Evolutionary conservation across 129 eudicot species (phyloP), one percentile per base, ranked within the genome.

Genomic region (Pseudognaphalium luteoalbum): DNA sequence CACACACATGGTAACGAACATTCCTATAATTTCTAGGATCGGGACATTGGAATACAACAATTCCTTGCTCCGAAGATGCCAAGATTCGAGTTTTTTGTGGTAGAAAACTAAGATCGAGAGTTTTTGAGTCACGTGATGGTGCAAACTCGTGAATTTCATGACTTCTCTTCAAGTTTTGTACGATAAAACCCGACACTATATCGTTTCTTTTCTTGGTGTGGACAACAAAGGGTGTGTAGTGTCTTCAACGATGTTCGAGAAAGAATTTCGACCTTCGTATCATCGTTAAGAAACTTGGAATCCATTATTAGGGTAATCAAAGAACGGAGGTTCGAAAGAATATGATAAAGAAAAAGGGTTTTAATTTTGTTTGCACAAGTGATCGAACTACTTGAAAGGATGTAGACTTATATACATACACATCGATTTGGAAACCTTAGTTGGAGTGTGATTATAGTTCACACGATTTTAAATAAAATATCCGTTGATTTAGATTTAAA

Each of bases 51-150:
- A 58, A 78, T n/a, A 79, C 68, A 1, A 73, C 11, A 6, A 72
- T 17, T 12, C 83, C 69, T 64, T 80, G 73, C 44, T 72, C 50
- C 1, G 68, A 72, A 6, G 78, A 3, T 4, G 83, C 83, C 3
- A 72, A 47, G 21, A 72, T 72, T 1, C 32, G 57, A 32, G 19
- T 1, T 39, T 17, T 35, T 69, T 41, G 14, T 0, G 77, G 65
- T 34, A 71, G 30, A 25, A 71, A 78, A 20, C 35, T 28, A 15
- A 78, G 72, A 71, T 62, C 77, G 11, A 71, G 65, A 47, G 1
- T 2, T 7, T 37, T 50, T 17, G 82, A 78, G 2, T 62, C 52
- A 14, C n/a, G 66, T 0, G 77, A 61, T 2, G 66, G 77, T 8
- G 66, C 82, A 71, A 71, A 78, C 63, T 70, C 72, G 37, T 64